phyloP scores from a whole-genome alignment of 441 rosid species.

The Metrosideros polymorpha region DNA sequence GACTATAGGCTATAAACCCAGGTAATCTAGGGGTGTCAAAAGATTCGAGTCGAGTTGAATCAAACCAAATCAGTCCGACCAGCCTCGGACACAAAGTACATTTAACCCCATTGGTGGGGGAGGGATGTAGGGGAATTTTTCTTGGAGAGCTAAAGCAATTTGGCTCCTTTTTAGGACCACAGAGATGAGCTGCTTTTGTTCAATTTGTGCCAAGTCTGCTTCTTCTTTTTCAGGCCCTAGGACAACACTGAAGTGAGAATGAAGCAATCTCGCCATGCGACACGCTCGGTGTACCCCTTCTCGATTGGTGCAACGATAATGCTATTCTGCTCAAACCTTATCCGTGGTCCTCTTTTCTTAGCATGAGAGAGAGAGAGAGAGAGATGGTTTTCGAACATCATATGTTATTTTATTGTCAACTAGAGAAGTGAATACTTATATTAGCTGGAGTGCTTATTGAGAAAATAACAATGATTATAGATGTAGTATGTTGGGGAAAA shows the following conservation, averaged over 20 bases:
- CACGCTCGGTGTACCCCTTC: background rate
- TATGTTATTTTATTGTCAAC: too few species aligned
- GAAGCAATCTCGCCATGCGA: background rate
- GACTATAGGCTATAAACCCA: background rate
- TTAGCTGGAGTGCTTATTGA: too few species aligned
- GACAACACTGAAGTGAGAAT: background rate
- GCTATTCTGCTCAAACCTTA: background rate
- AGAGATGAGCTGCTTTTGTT: background rate
- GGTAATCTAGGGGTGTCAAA: background rate
- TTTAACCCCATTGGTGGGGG: background rate
- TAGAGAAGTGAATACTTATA: too few species aligned
- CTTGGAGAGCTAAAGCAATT: background rate
- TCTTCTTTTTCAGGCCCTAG: background rate
- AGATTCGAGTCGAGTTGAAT: background rate
- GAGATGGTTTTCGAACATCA: background rate
- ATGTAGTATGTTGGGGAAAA: too few species aligned
- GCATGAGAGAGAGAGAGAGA: background rate
- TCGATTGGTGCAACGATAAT: background rate
- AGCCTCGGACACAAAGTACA: background rate
- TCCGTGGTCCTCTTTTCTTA: background rate
- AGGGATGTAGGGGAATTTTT: background rate
- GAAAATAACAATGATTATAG: too few species aligned
- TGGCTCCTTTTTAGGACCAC: background rate
- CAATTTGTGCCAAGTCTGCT: background rate
- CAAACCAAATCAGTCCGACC: rapidly evolving